These are phyloP conservation scores for Pyrus communis DNA, from an alignment of 306 rosid genomes.

Conservation along the genomic window DNA sequence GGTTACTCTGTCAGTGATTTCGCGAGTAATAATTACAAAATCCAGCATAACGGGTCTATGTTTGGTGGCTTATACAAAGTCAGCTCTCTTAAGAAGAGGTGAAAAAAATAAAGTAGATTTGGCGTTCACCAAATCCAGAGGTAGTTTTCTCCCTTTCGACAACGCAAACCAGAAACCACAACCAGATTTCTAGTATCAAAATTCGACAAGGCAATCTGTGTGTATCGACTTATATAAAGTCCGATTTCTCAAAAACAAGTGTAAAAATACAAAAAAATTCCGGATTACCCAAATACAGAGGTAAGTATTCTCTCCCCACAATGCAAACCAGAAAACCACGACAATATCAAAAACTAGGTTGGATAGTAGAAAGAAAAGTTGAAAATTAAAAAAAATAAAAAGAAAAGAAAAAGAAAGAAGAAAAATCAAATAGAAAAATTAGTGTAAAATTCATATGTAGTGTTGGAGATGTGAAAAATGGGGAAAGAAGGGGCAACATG, in stretches of 20 bases:
- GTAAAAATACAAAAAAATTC: no score
- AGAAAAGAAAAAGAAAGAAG: not conserved
- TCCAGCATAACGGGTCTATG: accelerated
- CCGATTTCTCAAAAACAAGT: not conserved
- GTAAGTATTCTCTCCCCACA: not conserved
- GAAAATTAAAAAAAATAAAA: not conserved
- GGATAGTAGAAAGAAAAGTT: not conserved
- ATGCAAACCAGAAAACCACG: not conserved
- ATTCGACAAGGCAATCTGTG: accelerated
- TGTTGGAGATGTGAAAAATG: not conserved
- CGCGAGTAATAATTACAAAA: not conserved
- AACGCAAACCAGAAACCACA: not conserved
- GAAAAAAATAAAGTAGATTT: not conserved
- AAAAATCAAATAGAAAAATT: not conserved
- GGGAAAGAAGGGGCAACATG: not conserved
- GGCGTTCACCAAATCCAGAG: not conserved
- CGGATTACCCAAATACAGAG: not conserved
- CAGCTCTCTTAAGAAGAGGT: not conserved
- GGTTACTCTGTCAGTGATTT: not conserved
- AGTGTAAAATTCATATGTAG: not conserved
- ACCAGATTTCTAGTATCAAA: not conserved
- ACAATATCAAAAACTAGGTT: not conserved
- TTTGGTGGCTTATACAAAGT: not conserved
- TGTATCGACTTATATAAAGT: not conserved
- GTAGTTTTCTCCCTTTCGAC: not conserved